Conservation (phyloP, 176 grass and related monocot genomes). For the Bromus sterilis region DNA sequence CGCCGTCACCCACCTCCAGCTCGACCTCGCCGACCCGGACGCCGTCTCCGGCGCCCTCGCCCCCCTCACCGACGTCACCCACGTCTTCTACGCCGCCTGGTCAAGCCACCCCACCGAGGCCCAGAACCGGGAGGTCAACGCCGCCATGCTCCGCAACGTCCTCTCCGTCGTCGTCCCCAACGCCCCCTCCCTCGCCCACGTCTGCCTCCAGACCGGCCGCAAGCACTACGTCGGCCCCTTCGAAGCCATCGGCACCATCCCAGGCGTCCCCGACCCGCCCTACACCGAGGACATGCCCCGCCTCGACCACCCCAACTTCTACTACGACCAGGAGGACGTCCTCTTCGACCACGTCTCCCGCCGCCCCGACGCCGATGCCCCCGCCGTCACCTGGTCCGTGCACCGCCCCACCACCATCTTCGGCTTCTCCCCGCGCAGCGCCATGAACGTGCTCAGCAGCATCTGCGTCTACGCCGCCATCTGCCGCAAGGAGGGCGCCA, state of each 20-base stretch:
- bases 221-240: constrained; percentile 30
- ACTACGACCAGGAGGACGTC: constrained; percentile 27
- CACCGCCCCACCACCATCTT: constrained; percentile 57
- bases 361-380: constrained; percentile 2
- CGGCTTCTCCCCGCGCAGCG: constrained; percentile 57
- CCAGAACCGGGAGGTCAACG: constrained; percentile 21
- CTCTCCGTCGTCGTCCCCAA: constrained; percentile 35
- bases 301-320: constrained; percentile 27
- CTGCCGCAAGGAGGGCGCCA: constrained; percentile 1
- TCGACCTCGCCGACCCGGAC: constrained; percentile 28
- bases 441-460: constrained; percentile 56
- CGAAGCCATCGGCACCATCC: not conserved
- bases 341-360: constrained; percentile 30
- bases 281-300: constrained; percentile 24
- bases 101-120: constrained; percentile 1
- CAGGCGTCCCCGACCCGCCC: not conserved
- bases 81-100: not conserved
- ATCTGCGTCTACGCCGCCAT: not conserved
- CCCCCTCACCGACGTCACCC: not conserved
- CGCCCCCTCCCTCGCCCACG: constrained; percentile 13
- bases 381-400: not conserved
- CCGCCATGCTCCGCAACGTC: constrained; percentile 55
- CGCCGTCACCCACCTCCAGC: constrained; percentile 21
- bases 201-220: not conserved
- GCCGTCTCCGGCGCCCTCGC: constrained; percentile 17